Evolutionary conservation across 2,329 filamentous ascomycete genomes (phyloP), one percentile per base, ranked within the genome.

Genomic region (Ophiostoma montium): DNA sequence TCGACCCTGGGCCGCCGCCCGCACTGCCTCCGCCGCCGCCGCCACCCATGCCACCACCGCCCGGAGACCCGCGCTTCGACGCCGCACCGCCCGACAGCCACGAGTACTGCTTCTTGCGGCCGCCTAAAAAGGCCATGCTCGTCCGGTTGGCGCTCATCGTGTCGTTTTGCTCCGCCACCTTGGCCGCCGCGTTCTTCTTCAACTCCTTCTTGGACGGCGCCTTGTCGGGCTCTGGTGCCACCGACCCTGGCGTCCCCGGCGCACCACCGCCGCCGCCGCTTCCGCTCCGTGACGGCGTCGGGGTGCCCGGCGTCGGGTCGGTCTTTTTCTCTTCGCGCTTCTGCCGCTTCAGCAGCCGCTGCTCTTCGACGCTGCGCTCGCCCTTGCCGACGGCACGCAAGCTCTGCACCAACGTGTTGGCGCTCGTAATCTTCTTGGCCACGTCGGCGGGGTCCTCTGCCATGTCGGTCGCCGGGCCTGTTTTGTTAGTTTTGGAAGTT

Each of bases 141-240:
- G 89, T 95, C 49, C 80, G 74, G 61, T 95, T 95, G 23, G 90
- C 87, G 54, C 82, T 84, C 19, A 81, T 79, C 55, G 90, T 87
- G 55, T 82, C 84, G 51, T 82, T 82, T 16, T 83, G 83, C 59
- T 94, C 86, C 0, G 80, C 84, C 19, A 82, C 76, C 57, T 84
- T 86, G 53, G 87, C 82, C 52, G 86, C 82, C n/a, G 80, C 76
- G 56, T 83, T 74, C 63, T 82, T 86, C 61, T 83, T 78, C 53
- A 71, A 73, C 62, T 95, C 88, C 67, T 95, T 95, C 71, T 95
- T 95, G 5, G 83, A 84, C 47, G 86, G 73, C 3, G 79, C 73
- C 63, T 88, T 90, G 55, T 77, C 72, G 1, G 69, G 62, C 48
- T 84, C 81, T 1, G 80, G 75, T 1, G 81, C 78, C 38, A 76